These are phyloP conservation scores for Leptosphaerulina australis DNA, from an alignment of 2,329 filamentous ascomycete genomes.

Conservation along the genomic window DNA sequence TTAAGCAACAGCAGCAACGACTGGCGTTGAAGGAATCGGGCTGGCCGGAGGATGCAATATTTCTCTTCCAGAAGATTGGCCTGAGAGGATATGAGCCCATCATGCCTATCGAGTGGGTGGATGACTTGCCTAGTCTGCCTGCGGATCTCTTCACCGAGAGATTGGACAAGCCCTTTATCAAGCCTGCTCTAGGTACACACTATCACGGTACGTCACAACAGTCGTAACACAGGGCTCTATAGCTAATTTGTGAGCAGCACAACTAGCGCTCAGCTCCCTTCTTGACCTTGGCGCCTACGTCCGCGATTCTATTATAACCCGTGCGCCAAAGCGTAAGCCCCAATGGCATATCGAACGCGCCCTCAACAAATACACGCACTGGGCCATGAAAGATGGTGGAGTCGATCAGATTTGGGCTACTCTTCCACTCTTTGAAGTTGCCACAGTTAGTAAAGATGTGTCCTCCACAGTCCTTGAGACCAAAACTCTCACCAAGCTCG, in stretches of 20 bases:
- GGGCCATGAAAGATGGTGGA: constrained; percentile 59
- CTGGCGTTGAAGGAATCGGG: constrained; percentile 50
- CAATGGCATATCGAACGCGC: constrained; percentile 50
- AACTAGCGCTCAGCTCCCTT: constrained; percentile 57
- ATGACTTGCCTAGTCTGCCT: constrained; percentile 62
- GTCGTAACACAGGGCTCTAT: not conserved
- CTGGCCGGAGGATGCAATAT: constrained; percentile 60
- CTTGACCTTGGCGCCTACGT: constrained; percentile 59
- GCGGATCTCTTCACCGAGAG: constrained; percentile 57
- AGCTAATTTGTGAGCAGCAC: constrained; percentile 47
- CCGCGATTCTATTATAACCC: constrained; percentile 56
- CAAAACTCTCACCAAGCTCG: constrained; percentile 53
- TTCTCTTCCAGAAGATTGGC: constrained; percentile 59
- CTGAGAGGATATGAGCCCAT: constrained; percentile 64
- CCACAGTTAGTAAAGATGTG: constrained; percentile 50
- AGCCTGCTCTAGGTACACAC: constrained; percentile 50
- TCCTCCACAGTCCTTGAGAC: constrained; percentile 49
- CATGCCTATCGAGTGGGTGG: constrained; percentile 58
- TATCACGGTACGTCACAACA: constrained; percentile 51
- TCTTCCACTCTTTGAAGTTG: constrained; percentile 56
- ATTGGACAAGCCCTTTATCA: constrained; percentile 54
- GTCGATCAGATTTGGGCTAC: constrained; percentile 46
- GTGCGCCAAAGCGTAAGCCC: constrained; percentile 44
- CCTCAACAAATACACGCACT: constrained; percentile 58
- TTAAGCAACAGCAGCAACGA: constrained; percentile 22